A percentile compares a stretch with the other conserved stretches of the same genome.
These are phyloP conservation scores for Decorospora gaudefroyi DNA, from an alignment of 2,329 filamentous ascomycete genomes.

Conservation along the genomic window DNA sequence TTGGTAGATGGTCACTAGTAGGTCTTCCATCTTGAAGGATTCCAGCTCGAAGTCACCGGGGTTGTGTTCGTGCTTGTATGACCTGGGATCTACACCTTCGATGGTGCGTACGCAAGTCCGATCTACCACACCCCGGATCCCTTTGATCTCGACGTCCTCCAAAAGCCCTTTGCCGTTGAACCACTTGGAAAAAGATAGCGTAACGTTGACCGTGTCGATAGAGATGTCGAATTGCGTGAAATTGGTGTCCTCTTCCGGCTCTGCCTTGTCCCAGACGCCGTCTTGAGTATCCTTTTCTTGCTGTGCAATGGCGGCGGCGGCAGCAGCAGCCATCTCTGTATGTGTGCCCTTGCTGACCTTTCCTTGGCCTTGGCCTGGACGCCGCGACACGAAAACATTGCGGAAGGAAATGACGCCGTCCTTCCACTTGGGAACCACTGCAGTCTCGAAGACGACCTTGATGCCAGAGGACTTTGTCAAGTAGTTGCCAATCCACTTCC, in stretches of 20 bases:
- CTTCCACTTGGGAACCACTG: slow-evolving; percentile 94
- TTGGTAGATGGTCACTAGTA: slow-evolving; percentile 89
- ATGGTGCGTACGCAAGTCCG: slow-evolving; percentile 79
- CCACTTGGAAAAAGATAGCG: slow-evolving; percentile 97
- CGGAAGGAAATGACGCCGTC: slow-evolving; percentile 95
- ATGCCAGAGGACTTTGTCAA: slow-evolving; percentile 90
- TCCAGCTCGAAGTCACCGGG: slow-evolving; percentile 97
- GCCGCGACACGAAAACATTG: slow-evolving; percentile 91
- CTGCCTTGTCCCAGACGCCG: slow-evolving; percentile 46
- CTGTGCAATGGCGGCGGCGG: slow-evolving; percentile 72
- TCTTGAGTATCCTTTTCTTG: slow-evolving; percentile 45
- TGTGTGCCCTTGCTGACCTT: slow-evolving; percentile 93
- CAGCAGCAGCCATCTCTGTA: slow-evolving; percentile 78
- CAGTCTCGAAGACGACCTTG: slow-evolving; percentile 94
- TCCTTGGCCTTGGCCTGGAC: slow-evolving; percentile 79
- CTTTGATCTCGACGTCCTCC: slow-evolving; percentile 90
- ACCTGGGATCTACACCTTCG: slow-evolving; percentile 75
- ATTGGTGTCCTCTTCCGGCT: slow-evolving; percentile 82
- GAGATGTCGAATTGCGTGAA: slow-evolving; percentile 98
- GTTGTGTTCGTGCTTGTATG: slow-evolving; percentile 83
- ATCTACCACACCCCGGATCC: slow-evolving; percentile 89
- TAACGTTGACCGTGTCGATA: slow-evolving; percentile 94
- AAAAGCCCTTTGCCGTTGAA: slow-evolving; percentile 94
- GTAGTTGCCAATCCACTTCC: slow-evolving; percentile 92
- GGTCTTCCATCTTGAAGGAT: slow-evolving; percentile 92